Conservation (phyloP, 2,329 filamentous ascomycete species). For the Aspergillus ustus region DNA sequence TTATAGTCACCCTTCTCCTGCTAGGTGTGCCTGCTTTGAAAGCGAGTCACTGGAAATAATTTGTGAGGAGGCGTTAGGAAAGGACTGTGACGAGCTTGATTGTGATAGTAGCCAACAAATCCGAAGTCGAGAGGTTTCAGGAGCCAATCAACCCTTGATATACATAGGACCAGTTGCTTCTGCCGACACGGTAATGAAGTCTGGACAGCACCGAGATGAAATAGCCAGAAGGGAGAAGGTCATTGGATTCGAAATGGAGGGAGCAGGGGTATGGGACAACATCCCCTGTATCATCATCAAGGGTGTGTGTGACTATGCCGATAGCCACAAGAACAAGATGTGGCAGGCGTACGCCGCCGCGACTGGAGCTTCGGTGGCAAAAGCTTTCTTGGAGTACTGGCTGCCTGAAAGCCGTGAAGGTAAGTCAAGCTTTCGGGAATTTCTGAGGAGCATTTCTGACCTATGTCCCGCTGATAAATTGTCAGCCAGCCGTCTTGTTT, state of each 20-base stretch:
- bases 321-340: no score
- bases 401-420: background rate
- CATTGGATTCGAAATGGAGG: no score
- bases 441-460: background rate
- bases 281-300: no score
- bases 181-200: background rate
- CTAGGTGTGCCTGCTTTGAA: background rate
- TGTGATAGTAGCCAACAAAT: constrained; percentile 10
- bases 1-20: background rate
- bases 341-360: no score
- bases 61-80: constrained; percentile 8
- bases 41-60: constrained; percentile 17
- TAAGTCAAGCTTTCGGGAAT: background rate
- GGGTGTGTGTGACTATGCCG: background rate
- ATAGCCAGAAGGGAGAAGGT: no score
- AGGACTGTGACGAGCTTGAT: constrained; percentile 14
- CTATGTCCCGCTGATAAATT: background rate
- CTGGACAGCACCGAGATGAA: no score
- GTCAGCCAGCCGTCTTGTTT: background rate
- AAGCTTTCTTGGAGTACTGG: background rate
- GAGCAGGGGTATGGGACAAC: no score
- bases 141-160: background rate
- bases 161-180: background rate
- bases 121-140: background rate
- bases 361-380: no score